Percentiles rank a stretch among this genome's conserved stretches.
phyloP scores from a whole-genome alignment of 495 filamentous ascomycete genomes.

The Aspergillus ostianus region DNA sequence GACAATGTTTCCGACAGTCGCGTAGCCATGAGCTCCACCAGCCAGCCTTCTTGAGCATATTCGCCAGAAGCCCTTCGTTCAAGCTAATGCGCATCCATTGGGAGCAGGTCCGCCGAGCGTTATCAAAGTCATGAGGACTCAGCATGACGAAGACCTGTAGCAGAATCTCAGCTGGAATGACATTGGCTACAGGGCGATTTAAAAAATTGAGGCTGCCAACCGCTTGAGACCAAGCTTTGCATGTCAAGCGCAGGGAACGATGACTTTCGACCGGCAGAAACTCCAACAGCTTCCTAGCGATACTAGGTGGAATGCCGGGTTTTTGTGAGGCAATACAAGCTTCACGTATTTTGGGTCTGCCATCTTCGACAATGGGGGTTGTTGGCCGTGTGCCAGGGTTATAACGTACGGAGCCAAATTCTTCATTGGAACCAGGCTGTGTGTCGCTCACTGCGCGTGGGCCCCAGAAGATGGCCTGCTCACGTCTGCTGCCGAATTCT shows the following conservation, averaged over 20 bases:
- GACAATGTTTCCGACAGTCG: conserved; percentile 30
- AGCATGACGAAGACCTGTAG: conserved; percentile 57
- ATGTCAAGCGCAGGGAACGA: conserved; percentile 15
- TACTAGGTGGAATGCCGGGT: conserved; percentile 7
- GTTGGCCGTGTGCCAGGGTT: background rate
- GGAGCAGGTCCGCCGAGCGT: conserved; percentile 63
- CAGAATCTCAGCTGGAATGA: conserved; percentile 60
- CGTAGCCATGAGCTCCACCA: conserved; percentile 52
- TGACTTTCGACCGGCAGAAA: conserved; percentile 8
- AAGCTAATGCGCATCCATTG: conserved; percentile 66
- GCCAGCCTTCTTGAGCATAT: conserved; percentile 57
- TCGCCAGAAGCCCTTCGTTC: conserved; percentile 48
- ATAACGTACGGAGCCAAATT: background rate
- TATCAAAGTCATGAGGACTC: conserved; percentile 61
- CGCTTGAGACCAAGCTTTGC: conserved; percentile 15
- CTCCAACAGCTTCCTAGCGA: conserved; percentile 10
- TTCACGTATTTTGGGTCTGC: background rate
- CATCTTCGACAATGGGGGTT: background rate
- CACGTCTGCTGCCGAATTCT: background rate
- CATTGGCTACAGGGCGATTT: conserved; percentile 30
- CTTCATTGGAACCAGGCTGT: background rate
- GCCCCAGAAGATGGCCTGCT: conserved; percentile 1
- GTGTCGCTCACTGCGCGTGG: background rate
- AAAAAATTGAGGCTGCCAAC: conserved; percentile 9
- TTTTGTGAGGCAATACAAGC: background rate